phyloP scores from a whole-genome alignment of 2,329 filamentous ascomycete genomes.

The Tolypocladium amazonense region DNA sequence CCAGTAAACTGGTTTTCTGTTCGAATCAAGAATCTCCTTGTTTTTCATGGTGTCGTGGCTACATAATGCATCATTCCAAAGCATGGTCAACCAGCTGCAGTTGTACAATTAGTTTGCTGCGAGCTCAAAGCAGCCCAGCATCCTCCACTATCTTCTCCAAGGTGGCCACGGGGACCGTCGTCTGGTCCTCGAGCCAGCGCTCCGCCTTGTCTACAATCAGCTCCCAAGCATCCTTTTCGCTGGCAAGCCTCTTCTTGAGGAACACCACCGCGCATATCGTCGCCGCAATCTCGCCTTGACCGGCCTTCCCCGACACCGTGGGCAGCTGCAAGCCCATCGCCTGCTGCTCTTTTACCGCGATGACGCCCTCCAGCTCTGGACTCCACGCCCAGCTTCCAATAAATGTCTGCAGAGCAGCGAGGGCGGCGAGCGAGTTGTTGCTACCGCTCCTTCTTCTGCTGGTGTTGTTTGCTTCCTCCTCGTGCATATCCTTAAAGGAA shows the following conservation, averaged over 20 bases:
- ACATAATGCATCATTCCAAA: not conserved
- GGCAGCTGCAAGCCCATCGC: constrained; percentile 2
- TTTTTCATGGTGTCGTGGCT: not conserved
- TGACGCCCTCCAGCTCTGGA: constrained; percentile 12
- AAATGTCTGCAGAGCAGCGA: constrained; percentile 42
- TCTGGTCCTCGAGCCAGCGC: constrained; percentile 30
- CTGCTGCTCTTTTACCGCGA: constrained; percentile 10
- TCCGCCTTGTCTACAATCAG: constrained; percentile 51
- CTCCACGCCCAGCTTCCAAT: constrained; percentile 20
- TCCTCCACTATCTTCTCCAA: constrained; percentile 8
- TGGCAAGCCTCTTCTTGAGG: constrained; percentile 32
- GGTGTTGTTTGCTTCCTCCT: not conserved
- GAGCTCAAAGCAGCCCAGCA: not conserved
- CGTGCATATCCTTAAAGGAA: not conserved
- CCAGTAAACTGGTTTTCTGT: not conserved
- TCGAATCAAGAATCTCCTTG: not conserved
- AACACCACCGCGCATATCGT: constrained; percentile 19
- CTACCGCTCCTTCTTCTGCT: not conserved
- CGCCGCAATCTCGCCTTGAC: constrained; percentile 10
- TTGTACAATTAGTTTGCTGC: not conserved
- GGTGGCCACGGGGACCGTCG: constrained; percentile 5
- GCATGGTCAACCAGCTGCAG: not conserved
- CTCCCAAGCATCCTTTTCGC: constrained; percentile 48
- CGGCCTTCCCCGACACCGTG: not conserved
- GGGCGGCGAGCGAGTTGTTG: not conserved